A percentile compares a stretch with the other conserved stretches of the same genome.
Conservation (phyloP, 345 rosid genomes). For the Pistacia integerrima region DNA sequence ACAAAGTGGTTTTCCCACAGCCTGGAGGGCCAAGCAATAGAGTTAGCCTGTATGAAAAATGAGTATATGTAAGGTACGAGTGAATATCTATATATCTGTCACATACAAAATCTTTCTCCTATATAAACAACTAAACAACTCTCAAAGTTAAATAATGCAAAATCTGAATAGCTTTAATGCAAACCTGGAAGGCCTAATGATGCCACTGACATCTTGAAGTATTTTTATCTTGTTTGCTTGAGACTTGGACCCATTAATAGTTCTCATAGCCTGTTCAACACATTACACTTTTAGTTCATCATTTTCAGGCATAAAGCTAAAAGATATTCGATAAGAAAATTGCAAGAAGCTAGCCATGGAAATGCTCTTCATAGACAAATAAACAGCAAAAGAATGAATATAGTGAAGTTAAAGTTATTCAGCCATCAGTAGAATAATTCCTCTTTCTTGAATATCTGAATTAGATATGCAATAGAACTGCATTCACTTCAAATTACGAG, state of each 20-base stretch:
- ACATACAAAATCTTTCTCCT: too few relatives aligned
- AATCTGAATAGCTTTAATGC: too few relatives aligned
- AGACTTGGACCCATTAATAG: conserved; percentile 17
- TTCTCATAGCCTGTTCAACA: conserved; percentile 25
- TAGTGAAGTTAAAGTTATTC: too few relatives aligned
- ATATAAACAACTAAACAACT: not conserved
- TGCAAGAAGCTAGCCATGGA: too few relatives aligned
- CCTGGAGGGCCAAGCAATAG: conserved; percentile 58
- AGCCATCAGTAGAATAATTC: too few relatives aligned
- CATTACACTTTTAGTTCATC: not conserved
- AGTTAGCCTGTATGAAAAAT: conserved; percentile 35
- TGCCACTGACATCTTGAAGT: conserved; percentile 45
- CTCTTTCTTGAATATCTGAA: too few relatives aligned
- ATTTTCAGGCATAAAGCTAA: too few relatives aligned
- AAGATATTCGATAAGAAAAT: too few relatives aligned
- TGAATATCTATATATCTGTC: not conserved
- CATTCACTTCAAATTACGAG: too few relatives aligned
- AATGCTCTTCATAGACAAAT: not conserved
- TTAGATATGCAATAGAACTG: too few relatives aligned
- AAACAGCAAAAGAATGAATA: not conserved
- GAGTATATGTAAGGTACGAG: not conserved
- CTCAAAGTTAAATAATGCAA: too few relatives aligned
- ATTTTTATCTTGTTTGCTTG: conserved; percentile 25
- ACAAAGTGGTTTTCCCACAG: conserved; percentile 53
- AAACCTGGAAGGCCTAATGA: conserved; percentile 59